Evolutionary conservation across 768 basidiomycete genomes (phyloP).

Genomic region (Naganishia randhawae): DNA sequence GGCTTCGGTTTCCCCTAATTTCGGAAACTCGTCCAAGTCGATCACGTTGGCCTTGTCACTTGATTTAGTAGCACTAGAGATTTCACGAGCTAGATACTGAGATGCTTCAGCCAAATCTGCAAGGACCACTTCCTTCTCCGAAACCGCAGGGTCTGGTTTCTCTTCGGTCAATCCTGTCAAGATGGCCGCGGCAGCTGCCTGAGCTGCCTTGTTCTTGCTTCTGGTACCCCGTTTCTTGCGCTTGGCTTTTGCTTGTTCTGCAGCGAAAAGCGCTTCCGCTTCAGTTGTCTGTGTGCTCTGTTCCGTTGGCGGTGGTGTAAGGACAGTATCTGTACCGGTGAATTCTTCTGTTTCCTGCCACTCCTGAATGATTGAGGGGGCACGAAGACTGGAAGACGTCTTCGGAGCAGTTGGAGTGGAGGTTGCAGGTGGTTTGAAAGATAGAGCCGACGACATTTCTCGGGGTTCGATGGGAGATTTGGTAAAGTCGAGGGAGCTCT

Average conservation of each 20-base stretch:
- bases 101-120: slow-evolving; percentile 72
- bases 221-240: slow-evolving; percentile 72
- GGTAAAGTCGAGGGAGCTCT: slow-evolving; percentile 28
- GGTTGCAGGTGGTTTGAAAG: slow-evolving; percentile 9
- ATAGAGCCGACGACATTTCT: slow-evolving; percentile 34
- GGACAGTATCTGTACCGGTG: slow-evolving; percentile 20
- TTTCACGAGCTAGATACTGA: slow-evolving; percentile 76
- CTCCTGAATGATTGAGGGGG: slow-evolving; percentile 4
- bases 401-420: slow-evolving; percentile 16
- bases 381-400: neutral
- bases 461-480: slow-evolving; percentile 25
- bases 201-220: slow-evolving; percentile 70
- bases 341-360: slow-evolving; percentile 30
- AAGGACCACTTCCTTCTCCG: slow-evolving; percentile 51
- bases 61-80: slow-evolving; percentile 50
- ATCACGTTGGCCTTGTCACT: slow-evolving; percentile 32
- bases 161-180: slow-evolving; percentile 27
- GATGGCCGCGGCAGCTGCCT: slow-evolving; percentile 43
- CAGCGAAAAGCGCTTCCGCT: slow-evolving; percentile 4
- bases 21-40: slow-evolving; percentile 53
- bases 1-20: slow-evolving; percentile 40
- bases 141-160: slow-evolving; percentile 47
- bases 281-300: neutral
- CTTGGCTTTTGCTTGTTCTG: slow-evolving; percentile 55
- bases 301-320: slow-evolving; percentile 21